phyloP scores from a whole-genome alignment of 1,284 basidiomycete genomes.

The Vanrija sp. region DNA sequence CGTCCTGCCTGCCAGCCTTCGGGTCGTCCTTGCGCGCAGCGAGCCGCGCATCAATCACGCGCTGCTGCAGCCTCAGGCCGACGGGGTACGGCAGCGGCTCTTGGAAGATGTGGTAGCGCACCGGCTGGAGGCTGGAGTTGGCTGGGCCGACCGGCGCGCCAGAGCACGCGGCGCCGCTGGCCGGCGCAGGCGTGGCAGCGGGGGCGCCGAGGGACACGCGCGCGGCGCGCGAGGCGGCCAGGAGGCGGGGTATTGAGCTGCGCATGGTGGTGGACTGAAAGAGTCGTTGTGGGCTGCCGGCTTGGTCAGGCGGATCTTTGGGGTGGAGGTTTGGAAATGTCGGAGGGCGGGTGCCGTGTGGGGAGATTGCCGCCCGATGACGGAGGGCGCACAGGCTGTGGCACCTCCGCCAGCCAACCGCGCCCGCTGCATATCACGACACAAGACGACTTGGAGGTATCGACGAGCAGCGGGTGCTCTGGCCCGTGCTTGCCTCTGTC shows the following conservation, averaged over 20 bases:
- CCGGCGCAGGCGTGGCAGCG: neutral
- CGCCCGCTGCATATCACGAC: too few relatives aligned
- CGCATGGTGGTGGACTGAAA: slow-evolving; percentile 3
- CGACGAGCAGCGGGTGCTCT: too few relatives aligned
- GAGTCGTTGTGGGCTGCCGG: too few relatives aligned
- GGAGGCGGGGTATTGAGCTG: slow-evolving; percentile 1
- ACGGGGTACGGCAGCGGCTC: slow-evolving; percentile 66
- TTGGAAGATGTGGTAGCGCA: slow-evolving; percentile 72
- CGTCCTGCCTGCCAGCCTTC: slow-evolving; percentile 47
- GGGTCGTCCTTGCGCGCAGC: slow-evolving; percentile 25
- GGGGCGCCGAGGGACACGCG: slow-evolving; percentile 2
- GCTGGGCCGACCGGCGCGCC: slow-evolving; percentile 2
- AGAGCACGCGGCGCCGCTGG: slow-evolving; percentile 6
- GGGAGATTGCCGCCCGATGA: too few relatives aligned
- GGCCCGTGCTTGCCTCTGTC: too few relatives aligned
- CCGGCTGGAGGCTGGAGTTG: slow-evolving; percentile 51
- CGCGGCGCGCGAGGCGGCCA: neutral
- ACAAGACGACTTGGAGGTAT: too few relatives aligned
- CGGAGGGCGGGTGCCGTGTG: too few relatives aligned
- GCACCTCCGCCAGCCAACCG: too few relatives aligned
- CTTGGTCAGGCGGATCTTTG: too few relatives aligned
- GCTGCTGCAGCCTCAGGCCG: slow-evolving; percentile 67
- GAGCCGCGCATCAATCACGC: slow-evolving; percentile 62
- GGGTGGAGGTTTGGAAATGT: too few relatives aligned
- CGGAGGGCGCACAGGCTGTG: too few relatives aligned